Evolutionary conservation across 176 grass and related monocot species (phyloP).

Genomic region (Puccinellia tenuiflora): DNA sequence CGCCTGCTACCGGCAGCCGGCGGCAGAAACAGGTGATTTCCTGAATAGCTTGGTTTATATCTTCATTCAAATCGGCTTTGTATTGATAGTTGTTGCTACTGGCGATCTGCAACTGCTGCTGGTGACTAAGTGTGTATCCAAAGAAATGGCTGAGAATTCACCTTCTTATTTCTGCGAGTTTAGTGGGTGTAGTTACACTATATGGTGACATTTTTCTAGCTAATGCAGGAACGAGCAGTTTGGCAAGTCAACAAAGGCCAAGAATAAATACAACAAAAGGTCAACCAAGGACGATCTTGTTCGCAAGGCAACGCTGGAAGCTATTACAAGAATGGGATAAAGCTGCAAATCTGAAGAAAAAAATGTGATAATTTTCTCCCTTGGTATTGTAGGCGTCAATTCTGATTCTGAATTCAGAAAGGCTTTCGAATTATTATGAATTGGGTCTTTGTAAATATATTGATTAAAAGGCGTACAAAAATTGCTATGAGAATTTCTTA

Average conservation of each 20-base stretch:
- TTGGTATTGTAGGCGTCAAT: too few relatives aligned
- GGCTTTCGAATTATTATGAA: too few relatives aligned
- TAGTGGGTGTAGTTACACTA: background rate
- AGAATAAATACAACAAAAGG: conserved; percentile 18
- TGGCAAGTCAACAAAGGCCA: conserved; percentile 40
- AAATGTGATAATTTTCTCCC: too few relatives aligned
- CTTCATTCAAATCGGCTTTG: background rate
- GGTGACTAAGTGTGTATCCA: background rate
- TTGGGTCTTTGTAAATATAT: too few relatives aligned
- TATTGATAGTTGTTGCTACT: background rate
- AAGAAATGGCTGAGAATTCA: background rate
- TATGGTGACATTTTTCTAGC: background rate
- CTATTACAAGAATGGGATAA: conserved; percentile 19
- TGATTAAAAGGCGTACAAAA: too few relatives aligned
- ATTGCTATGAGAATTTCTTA: background rate
- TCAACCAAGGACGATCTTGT: conserved; percentile 40
- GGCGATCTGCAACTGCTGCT: background rate
- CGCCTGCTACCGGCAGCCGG: background rate
- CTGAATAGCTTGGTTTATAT: background rate
- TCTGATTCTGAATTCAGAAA: too few relatives aligned
- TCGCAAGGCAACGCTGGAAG: conserved; percentile 37
- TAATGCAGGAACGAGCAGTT: conserved; percentile 45
- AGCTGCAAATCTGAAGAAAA: background rate
- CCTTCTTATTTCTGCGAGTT: background rate
- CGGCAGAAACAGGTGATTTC: background rate